Conservation (phyloP, 2,329 filamentous ascomycete genomes). For the Colletotrichum sansevieriae region DNA sequence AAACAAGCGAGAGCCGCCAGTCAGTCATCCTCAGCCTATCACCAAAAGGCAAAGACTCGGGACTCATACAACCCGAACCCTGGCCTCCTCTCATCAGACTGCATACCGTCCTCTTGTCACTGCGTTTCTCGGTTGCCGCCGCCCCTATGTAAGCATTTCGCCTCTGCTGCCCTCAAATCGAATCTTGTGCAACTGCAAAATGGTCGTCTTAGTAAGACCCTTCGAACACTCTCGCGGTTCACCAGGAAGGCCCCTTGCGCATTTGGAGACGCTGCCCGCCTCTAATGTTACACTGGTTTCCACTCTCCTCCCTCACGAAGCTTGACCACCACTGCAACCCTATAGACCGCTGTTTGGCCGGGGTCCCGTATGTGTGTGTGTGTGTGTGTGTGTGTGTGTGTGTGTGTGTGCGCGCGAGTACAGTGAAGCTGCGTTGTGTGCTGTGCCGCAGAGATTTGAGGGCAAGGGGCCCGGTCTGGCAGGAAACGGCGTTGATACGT, state of each 20-base stretch:
- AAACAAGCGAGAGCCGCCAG: conserved; percentile 43
- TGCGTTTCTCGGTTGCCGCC: conserved; percentile 6
- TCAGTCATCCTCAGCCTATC: conserved; percentile 31
- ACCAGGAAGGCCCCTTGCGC: conserved; percentile 39
- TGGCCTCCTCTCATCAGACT: conserved; percentile 16
- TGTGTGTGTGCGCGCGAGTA: background rate
- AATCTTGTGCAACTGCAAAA: conserved; percentile 25
- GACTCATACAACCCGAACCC: background rate
- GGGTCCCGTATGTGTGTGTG: conserved; percentile 4
- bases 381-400: no score
- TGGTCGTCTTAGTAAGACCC: conserved; percentile 27
- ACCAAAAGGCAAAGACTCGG: conserved; percentile 20
- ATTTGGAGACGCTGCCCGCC: conserved; percentile 40
- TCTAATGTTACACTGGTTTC: conserved; percentile 39
- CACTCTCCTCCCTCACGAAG: conserved; percentile 29
- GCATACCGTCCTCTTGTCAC: conserved; percentile 24
- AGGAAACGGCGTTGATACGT: conserved; percentile 35
- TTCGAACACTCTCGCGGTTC: conserved; percentile 32
- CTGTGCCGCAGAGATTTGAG: conserved; percentile 15
- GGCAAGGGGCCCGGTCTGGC: conserved; percentile 32
- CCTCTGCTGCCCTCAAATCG: conserved; percentile 15
- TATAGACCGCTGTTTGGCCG: conserved; percentile 35
- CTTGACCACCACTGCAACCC: conserved; percentile 32
- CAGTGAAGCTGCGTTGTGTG: conserved; percentile 7
- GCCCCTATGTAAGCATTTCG: conserved; percentile 17